Conservation (phyloP, 2,329 filamentous ascomycete genomes). For the Seiridium unicorne region DNA sequence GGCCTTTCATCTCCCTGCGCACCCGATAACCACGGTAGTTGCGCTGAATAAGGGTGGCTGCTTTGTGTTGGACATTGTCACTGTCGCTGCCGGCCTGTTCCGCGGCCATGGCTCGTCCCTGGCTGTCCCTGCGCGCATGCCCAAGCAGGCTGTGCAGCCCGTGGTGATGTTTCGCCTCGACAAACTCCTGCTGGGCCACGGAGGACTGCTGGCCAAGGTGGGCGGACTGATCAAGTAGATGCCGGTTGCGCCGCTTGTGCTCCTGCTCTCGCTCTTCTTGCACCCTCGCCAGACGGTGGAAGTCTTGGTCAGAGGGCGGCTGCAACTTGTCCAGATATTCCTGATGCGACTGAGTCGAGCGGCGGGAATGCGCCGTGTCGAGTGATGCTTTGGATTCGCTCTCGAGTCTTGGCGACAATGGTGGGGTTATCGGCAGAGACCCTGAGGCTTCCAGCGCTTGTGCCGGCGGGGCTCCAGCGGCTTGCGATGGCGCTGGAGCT, state of each 20-base stretch:
- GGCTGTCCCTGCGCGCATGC: slow-evolving; percentile 7
- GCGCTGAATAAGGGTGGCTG: slow-evolving; percentile 62
- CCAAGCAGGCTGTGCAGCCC: slow-evolving; percentile 11
- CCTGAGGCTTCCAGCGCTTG: slow-evolving; percentile 9
- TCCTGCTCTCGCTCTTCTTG: slow-evolving; percentile 47
- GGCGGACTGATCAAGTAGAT: slow-evolving; percentile 25
- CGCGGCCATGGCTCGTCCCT: slow-evolving; percentile 9
- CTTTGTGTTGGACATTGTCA: slow-evolving; percentile 32
- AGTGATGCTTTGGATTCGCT: slow-evolving; percentile 16
- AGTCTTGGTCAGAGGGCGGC: slow-evolving; percentile 43
- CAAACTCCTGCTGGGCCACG: slow-evolving; percentile 30
- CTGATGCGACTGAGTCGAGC: slow-evolving; percentile 27
- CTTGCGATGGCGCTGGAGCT: slow-evolving; percentile 8
- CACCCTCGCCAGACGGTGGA: slow-evolving; percentile 45
- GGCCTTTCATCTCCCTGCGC: slow-evolving; percentile 67
- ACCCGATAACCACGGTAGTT: slow-evolving; percentile 77
- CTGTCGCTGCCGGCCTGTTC: slow-evolving; percentile 16
- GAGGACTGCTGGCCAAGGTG: slow-evolving; percentile 17
- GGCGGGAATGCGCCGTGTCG: slow-evolving; percentile 20
- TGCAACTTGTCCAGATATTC: slow-evolving; percentile 51
- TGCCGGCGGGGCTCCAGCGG: slow-evolving; percentile 10
- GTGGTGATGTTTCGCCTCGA: slow-evolving; percentile 26
- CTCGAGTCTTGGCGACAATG: slow-evolving; percentile 15
- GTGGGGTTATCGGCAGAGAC: slow-evolving; percentile 20
- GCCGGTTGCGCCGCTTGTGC: slow-evolving; percentile 37